These are phyloP conservation scores for Echinochloa phyllopogon DNA, from an alignment of 176 grass and related monocot genomes.

Conservation along the genomic window DNA sequence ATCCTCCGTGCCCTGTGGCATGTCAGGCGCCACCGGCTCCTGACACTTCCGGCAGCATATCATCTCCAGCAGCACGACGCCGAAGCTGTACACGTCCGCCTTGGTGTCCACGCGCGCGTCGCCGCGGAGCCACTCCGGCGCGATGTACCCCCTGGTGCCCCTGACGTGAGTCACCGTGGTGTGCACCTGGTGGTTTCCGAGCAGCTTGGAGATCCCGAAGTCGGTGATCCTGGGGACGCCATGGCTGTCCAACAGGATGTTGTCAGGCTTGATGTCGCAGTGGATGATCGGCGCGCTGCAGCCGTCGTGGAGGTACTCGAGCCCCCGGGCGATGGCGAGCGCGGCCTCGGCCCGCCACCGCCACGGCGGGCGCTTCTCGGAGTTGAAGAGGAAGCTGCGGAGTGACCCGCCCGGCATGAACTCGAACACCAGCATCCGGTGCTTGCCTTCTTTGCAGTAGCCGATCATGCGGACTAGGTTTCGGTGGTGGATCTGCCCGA, in stretches of 20 bases:
- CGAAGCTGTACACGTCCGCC: slow-evolving; percentile 29
- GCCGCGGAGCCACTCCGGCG: slow-evolving; percentile 26
- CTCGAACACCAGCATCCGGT: slow-evolving; percentile 45
- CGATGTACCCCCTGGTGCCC: slow-evolving; percentile 30
- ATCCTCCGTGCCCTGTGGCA: too few species aligned
- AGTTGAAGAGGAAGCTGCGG: background rate
- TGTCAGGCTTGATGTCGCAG: slow-evolving; percentile 44
- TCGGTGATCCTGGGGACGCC: background rate
- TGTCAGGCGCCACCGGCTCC: background rate
- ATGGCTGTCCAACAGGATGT: background rate
- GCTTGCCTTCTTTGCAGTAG: slow-evolving; percentile 33
- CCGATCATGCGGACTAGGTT: slow-evolving; percentile 40
- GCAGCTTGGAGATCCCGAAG: slow-evolving; percentile 36
- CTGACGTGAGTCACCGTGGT: slow-evolving; percentile 21
- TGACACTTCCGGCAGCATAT: slow-evolving; percentile 26
- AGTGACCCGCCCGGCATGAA: slow-evolving; percentile 26
- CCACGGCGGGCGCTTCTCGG: background rate
- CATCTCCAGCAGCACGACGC: slow-evolving; percentile 28
- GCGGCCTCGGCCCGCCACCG: background rate
- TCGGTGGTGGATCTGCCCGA: slow-evolving; percentile 42
- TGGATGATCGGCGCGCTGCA: slow-evolving; percentile 27
- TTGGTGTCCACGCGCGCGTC: slow-evolving; percentile 16
- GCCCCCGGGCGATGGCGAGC: slow-evolving; percentile 13
- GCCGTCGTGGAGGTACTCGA: slow-evolving; percentile 27
- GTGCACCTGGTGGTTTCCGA: background rate